A percentile compares a stretch with the other conserved stretches of the same genome.
Conservation (phyloP, 768 basidiomycete species). For the Cytidiella melzeri region DNA sequence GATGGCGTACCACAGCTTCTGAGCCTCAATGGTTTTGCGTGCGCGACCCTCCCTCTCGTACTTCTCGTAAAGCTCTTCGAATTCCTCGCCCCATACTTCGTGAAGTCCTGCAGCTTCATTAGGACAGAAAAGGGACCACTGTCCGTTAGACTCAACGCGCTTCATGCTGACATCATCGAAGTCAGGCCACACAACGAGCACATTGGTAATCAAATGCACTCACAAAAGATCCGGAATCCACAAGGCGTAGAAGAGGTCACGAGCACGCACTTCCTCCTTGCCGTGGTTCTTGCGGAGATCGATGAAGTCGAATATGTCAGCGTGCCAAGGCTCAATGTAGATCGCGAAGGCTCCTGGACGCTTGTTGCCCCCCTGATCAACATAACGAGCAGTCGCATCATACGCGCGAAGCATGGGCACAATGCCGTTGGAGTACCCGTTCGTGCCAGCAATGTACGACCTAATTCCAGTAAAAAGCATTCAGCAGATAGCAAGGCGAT, state of each 20-base stretch:
- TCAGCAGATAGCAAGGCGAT: neutral
- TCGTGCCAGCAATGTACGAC: conserved; percentile 98
- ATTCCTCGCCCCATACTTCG: conserved; percentile 87
- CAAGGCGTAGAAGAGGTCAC: conserved; percentile 95
- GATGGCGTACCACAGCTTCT: conserved; percentile 98
- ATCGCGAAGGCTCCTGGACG: conserved; percentile 98
- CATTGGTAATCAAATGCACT: conserved; percentile 23
- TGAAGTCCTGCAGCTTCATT: conserved; percentile 88
- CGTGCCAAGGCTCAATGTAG: conserved; percentile 99
- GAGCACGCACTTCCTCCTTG: conserved; percentile 94
- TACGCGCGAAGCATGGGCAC: conserved; percentile 98
- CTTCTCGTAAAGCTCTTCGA: conserved; percentile 76
- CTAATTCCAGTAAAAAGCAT: conserved; percentile 33
- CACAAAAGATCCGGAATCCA: conserved; percentile 98
- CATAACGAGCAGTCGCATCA: conserved; percentile 97
- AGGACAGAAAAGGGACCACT: conserved; percentile 98
- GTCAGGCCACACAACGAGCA: conserved; percentile 5
- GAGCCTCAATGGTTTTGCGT: conserved; percentile 80
- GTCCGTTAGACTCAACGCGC: conserved; percentile 80
- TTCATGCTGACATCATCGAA: conserved; percentile 65
- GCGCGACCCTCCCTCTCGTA: conserved; percentile 91
- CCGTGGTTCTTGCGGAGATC: conserved; percentile 99
- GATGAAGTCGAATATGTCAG: conserved; percentile 95
- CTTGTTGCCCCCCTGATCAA: conserved; percentile 99
- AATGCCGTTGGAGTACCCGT: conserved; percentile 98